Conservation (phyloP, 2,329 filamentous ascomycete species). For the Bipolaris oryzae region DNA sequence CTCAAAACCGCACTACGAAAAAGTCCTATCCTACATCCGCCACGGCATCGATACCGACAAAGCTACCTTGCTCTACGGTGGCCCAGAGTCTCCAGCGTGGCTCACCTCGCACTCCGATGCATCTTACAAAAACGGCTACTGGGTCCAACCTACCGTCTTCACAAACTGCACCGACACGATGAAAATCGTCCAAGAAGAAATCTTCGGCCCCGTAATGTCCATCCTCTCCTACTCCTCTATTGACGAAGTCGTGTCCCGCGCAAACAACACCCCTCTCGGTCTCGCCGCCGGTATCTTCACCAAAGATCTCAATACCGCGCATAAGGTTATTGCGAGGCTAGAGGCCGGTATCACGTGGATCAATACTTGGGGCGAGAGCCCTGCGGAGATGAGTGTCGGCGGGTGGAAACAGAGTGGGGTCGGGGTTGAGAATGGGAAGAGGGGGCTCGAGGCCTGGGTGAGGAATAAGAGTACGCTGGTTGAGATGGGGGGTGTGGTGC, state of each 20-base stretch:
- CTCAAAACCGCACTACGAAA: conserved; percentile 74
- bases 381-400: conserved; percentile 89
- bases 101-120: conserved; percentile 52
- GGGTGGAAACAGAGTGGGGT: conserved; percentile 92
- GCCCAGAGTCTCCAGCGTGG: conserved; percentile 62
- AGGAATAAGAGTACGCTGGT: conserved; percentile 87
- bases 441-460: conserved; percentile 80
- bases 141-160: conserved; percentile 84
- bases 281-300: conserved; percentile 86
- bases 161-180: conserved; percentile 84
- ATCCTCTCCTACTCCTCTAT: conserved; percentile 75
- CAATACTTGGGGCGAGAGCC: conserved; percentile 91
- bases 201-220: conserved; percentile 87
- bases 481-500: conserved; percentile 74
- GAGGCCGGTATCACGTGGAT: conserved; percentile 91
- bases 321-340: conserved; percentile 71
- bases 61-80: conserved; percentile 76
- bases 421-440: conserved; percentile 83
- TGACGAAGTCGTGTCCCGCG: conserved; percentile 72
- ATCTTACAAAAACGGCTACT: conserved; percentile 68
- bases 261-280: conserved; percentile 78
- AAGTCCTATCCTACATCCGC: conserved; percentile 77
- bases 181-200: conserved; percentile 80
- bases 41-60: conserved; percentile 76
- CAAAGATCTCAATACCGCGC: conserved; percentile 73